These are phyloP conservation scores for Chaetomium olivaceum DNA, from an alignment of 2,329 filamentous ascomycete genomes.

Conservation along the genomic window DNA sequence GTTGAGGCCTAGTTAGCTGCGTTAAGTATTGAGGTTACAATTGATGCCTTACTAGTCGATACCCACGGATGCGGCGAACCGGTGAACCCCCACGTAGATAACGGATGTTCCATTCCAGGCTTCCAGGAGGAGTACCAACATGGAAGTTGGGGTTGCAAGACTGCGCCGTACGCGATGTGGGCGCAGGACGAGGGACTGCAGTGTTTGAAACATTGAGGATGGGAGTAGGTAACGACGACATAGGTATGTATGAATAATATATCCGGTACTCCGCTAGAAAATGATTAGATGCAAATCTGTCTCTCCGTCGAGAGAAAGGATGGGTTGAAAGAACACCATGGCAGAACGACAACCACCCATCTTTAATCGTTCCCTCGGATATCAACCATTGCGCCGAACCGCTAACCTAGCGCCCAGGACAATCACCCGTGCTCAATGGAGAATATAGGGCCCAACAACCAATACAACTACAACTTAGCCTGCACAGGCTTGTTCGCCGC, in stretches of 20 bases:
- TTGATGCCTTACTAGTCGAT: neutral
- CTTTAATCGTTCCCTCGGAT: slow-evolving; percentile 13
- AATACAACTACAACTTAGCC: slow-evolving; percentile 31
- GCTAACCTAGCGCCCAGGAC: slow-evolving; percentile 4
- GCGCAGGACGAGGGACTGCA: neutral
- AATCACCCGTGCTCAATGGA: neutral
- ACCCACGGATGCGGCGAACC: neutral
- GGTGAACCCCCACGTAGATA: neutral
- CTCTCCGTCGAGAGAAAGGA: neutral
- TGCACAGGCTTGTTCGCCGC: slow-evolving; percentile 39
- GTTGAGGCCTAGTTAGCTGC: neutral
- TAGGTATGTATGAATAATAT: neutral
- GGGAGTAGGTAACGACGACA: neutral
- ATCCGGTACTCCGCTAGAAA: neutral
- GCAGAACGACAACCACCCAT: neutral
- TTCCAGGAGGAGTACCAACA: neutral
- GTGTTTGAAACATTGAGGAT: neutral
- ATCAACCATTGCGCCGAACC: slow-evolving; percentile 22
- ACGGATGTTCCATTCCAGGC: neutral
- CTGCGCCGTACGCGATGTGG: neutral
- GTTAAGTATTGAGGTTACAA: neutral
- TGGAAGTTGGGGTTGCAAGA: neutral
- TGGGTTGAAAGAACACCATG: neutral
- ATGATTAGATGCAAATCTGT: neutral
- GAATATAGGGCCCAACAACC: neutral